phyloP scores from a whole-genome alignment of 768 basidiomycete species.

The Auriscalpium vulgare region DNA sequence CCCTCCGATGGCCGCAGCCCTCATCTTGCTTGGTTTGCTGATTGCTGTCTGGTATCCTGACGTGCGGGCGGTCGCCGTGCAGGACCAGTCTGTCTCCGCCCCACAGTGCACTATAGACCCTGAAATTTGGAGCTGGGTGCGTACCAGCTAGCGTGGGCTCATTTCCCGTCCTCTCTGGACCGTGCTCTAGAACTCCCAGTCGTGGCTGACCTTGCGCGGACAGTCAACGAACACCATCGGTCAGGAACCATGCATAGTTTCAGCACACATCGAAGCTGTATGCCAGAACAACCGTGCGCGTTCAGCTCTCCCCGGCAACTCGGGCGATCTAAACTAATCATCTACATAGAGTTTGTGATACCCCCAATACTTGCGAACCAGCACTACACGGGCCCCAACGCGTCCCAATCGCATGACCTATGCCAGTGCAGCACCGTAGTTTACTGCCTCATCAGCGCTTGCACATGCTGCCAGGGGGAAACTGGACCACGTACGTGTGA shows the following conservation, averaged over 20 bases:
- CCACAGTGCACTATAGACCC: no score
- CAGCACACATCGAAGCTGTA: slow-evolving; percentile 3
- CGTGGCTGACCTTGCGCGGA: no score
- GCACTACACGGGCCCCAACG: slow-evolving; percentile 4
- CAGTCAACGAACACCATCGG: slow-evolving; percentile 5
- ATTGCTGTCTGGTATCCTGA: no score
- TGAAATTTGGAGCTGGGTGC: no score
- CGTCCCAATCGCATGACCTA: neutral
- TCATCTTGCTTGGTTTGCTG: no score
- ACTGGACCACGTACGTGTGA: slow-evolving; percentile 3
- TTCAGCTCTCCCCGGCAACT: neutral
- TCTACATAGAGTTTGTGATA: slow-evolving; percentile 1
- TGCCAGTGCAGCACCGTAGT: slow-evolving; percentile 7
- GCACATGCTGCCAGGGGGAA: slow-evolving; percentile 3
- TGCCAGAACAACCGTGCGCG: neutral
- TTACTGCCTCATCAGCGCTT: slow-evolving; percentile 2
- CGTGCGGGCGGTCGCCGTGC: no score
- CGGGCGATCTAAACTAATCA: neutral
- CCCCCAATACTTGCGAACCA: neutral
- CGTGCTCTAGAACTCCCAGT: no score
- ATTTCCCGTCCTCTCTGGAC: no score
- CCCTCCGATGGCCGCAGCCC: no score
- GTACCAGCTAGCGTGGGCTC: no score
- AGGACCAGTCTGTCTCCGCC: no score
- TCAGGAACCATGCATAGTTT: slow-evolving; percentile 1